Conservation (phyloP, 1,284 basidiomycete species). For the Apiotrichum laibachii region DNA sequence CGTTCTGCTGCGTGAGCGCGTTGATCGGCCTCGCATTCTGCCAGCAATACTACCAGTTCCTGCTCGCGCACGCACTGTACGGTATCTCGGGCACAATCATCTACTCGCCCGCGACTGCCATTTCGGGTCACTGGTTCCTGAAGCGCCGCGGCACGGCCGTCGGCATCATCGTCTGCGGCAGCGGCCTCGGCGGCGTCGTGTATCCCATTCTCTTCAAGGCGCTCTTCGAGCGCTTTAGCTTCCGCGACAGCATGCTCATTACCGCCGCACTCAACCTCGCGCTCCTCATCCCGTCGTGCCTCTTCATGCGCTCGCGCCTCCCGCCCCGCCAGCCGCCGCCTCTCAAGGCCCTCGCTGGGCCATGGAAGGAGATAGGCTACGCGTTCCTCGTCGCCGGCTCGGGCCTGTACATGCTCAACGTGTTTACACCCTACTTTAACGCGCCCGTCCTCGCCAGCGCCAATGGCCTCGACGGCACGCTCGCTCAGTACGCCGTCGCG, state of each 20-base stretch:
- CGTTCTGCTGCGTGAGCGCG: slow-evolving; percentile 28
- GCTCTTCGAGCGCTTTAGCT: slow-evolving; percentile 32
- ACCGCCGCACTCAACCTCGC: slow-evolving; percentile 24
- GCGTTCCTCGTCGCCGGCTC: slow-evolving; percentile 34
- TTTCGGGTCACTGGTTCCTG: slow-evolving; percentile 49
- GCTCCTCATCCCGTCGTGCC: slow-evolving; percentile 25
- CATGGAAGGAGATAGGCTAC: slow-evolving; percentile 37
- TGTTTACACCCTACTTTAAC: slow-evolving; percentile 38
- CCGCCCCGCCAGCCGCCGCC: slow-evolving; percentile 23
- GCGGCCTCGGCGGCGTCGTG: slow-evolving; percentile 46
- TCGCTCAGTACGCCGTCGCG: slow-evolving; percentile 25
- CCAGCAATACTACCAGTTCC: slow-evolving; percentile 46
- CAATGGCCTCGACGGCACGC: slow-evolving; percentile 6
- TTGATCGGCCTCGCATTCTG: slow-evolving; percentile 43
- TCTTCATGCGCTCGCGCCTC: slow-evolving; percentile 26
- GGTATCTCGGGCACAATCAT: slow-evolving; percentile 39
- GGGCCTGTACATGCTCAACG: slow-evolving; percentile 20
- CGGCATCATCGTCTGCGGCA: slow-evolving; percentile 45
- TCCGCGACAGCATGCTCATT: slow-evolving; percentile 26
- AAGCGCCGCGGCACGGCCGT: slow-evolving; percentile 40
- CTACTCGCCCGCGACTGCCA: slow-evolving; percentile 45
- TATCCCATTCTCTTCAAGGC: slow-evolving; percentile 44
- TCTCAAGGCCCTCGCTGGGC: slow-evolving; percentile 14
- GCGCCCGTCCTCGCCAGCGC: slow-evolving; percentile 25
- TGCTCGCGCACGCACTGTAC: slow-evolving; percentile 43